A percentile compares a stretch with the other conserved stretches of the same genome.
phyloP scores from a whole-genome alignment of 768 basidiomycete species.

The Calocera viscosa region DNA sequence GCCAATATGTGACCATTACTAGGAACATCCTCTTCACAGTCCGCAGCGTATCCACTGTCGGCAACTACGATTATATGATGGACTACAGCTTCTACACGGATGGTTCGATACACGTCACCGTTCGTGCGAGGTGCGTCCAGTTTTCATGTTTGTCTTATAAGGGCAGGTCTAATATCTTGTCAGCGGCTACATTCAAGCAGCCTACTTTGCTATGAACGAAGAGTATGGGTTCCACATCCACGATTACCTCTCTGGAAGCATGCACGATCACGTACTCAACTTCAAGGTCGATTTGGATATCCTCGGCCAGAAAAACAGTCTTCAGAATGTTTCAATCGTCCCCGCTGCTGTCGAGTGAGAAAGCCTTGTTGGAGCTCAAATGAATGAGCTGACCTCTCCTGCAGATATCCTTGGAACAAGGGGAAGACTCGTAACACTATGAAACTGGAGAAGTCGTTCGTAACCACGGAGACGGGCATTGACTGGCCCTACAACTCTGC shows the following conservation, averaged over 20 bases:
- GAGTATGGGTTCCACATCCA: slow-evolving; percentile 23
- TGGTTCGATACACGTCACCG: slow-evolving; percentile 16
- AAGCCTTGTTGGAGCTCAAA: neutral
- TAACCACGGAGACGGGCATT: slow-evolving; percentile 19
- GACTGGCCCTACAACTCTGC: slow-evolving; percentile 22
- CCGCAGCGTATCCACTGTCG: slow-evolving; percentile 16
- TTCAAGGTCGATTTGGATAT: slow-evolving; percentile 21
- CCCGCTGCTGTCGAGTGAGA: slow-evolving; percentile 7
- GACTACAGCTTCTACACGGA: slow-evolving; percentile 17
- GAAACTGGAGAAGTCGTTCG: slow-evolving; percentile 17
- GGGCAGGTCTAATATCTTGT: neutral
- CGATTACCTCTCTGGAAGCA: slow-evolving; percentile 18
- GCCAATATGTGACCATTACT: slow-evolving; percentile 20
- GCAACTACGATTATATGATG: slow-evolving; percentile 20
- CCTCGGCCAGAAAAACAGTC: slow-evolving; percentile 19
- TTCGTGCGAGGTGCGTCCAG: slow-evolving; percentile 12
- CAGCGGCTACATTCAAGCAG: slow-evolving; percentile 14
- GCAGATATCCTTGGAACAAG: slow-evolving; percentile 19
- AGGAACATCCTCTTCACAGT: slow-evolving; percentile 18
- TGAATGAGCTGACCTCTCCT: neutral
- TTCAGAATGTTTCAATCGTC: slow-evolving; percentile 18
- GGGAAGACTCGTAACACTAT: slow-evolving; percentile 18
- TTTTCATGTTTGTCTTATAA: neutral
- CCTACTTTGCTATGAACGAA: slow-evolving; percentile 14
- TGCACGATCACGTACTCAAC: slow-evolving; percentile 20